Evolutionary conservation across 495 filamentous ascomycete genomes (phyloP).

Genomic region (Penicillium riverlandense): DNA sequence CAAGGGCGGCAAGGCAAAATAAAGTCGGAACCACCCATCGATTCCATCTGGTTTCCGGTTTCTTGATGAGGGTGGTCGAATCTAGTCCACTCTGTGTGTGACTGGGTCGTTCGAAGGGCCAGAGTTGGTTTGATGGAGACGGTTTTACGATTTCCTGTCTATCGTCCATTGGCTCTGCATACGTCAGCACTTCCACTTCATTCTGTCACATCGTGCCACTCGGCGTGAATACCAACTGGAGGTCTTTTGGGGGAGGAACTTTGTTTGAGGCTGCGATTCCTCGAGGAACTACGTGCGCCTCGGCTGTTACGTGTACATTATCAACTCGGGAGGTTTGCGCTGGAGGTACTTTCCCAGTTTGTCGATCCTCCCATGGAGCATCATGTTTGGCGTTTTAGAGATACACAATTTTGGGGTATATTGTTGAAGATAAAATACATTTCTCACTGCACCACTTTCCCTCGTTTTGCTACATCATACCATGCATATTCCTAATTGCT

Average conservation of each 20-base stretch:
- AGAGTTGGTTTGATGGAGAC: no score
- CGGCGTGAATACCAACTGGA: no score
- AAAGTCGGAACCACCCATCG: not conserved
- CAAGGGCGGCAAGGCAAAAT: slow-evolving; percentile 46
- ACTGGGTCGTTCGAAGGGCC: no score
- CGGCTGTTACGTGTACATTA: slow-evolving; percentile 16
- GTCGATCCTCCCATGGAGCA: slow-evolving; percentile 9
- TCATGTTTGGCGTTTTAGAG: slow-evolving; percentile 21
- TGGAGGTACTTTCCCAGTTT: not conserved
- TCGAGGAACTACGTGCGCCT: no score
- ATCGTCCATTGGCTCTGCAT: no score
- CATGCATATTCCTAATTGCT: not conserved
- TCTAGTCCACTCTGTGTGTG: no score
- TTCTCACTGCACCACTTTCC: slow-evolving; percentile 3
- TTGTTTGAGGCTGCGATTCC: no score
- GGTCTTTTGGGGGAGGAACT: no score
- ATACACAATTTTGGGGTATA: slow-evolving; percentile 17
- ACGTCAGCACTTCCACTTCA: no score
- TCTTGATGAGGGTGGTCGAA: not conserved
- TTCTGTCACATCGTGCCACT: no score
- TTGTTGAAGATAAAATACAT: slow-evolving; percentile 18
- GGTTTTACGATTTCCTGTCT: not conserved
- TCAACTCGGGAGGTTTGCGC: slow-evolving; percentile 8
- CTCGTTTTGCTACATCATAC: not conserved
- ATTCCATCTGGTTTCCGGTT: not conserved